Evolutionary conservation across 2,329 filamentous ascomycete species (phyloP).

Genomic region (Fusarium xyrophilum): DNA sequence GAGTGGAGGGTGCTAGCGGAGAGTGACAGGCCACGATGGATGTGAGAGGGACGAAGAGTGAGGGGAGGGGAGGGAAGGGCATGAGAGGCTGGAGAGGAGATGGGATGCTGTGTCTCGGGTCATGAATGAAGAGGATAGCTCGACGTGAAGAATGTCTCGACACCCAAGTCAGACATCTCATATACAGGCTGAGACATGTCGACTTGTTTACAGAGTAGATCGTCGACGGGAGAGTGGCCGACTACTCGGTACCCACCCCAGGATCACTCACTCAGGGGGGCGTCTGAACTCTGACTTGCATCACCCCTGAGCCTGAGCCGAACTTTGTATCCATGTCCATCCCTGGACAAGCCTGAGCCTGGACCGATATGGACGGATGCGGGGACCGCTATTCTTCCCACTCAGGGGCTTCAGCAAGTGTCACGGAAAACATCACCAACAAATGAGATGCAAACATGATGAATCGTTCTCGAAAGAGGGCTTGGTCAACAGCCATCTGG

Average conservation of each 20-base stretch:
- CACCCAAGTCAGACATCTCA: background rate
- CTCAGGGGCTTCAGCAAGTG: constrained; percentile 28
- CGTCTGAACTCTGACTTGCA: constrained; percentile 40
- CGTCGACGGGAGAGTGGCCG: constrained; percentile 15
- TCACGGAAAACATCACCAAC: constrained; percentile 18
- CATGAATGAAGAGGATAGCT: constrained; percentile 16
- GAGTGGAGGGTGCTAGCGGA: background rate
- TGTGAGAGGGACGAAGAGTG: background rate
- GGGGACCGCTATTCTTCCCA: constrained; percentile 30
- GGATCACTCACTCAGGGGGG: constrained; percentile 12
- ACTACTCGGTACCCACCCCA: constrained; percentile 30
- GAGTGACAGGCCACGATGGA: background rate
- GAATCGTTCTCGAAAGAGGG: background rate
- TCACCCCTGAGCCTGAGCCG: constrained; percentile 12
- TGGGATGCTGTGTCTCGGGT: background rate
- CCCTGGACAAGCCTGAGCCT: background rate
- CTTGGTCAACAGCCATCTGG: background rate
- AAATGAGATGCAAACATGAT: background rate
- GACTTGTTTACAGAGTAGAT: background rate
- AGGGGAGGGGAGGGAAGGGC: background rate
- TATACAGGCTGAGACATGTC: constrained; percentile 3
- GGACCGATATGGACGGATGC: constrained; percentile 10
- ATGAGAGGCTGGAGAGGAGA: background rate
- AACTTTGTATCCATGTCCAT: background rate
- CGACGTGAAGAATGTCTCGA: background rate